Conservation (phyloP, 139 green algal genomes). For the Closterium sp. region DNA sequence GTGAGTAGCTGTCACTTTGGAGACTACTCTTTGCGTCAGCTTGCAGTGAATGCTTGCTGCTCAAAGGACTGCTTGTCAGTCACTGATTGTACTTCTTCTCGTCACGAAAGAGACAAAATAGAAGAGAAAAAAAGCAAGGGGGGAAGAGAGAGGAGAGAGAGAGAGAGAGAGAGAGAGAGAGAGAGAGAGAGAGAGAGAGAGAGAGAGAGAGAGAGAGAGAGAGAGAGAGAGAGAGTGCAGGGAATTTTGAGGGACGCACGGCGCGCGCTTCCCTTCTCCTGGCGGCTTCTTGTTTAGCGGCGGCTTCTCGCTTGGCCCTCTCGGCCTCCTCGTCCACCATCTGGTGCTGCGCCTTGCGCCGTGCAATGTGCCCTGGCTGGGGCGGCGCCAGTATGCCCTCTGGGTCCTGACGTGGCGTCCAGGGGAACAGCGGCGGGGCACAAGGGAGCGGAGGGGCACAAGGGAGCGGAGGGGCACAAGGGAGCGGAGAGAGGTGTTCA, state of each 20-base stretch:
- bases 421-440: background rate
- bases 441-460: background rate
- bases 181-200: background rate
- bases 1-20: too few species aligned
- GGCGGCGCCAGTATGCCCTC: constrained; percentile 34
- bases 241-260: constrained; percentile 1
- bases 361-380: constrained; percentile 30
- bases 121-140: background rate
- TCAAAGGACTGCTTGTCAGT: too few species aligned
- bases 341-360: constrained; percentile 3
- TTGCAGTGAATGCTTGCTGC: too few species aligned
- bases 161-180: background rate
- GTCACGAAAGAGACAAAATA: too few species aligned
- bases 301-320: background rate
- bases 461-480: background rate
- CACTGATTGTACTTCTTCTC: too few species aligned
- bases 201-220: background rate
- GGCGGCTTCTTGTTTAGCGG: background rate
- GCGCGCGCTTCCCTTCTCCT: background rate
- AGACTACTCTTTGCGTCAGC: too few species aligned
- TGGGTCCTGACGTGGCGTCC: constrained; percentile 19
- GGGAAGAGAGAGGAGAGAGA: too few species aligned
- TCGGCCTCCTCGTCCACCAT: constrained; percentile 17
- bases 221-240: background rate
- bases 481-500: background rate